Percentiles rank a stretch among this genome's conserved stretches.
Conservation (phyloP, 345 rosid species). For the Reutealis trisperma region DNA sequence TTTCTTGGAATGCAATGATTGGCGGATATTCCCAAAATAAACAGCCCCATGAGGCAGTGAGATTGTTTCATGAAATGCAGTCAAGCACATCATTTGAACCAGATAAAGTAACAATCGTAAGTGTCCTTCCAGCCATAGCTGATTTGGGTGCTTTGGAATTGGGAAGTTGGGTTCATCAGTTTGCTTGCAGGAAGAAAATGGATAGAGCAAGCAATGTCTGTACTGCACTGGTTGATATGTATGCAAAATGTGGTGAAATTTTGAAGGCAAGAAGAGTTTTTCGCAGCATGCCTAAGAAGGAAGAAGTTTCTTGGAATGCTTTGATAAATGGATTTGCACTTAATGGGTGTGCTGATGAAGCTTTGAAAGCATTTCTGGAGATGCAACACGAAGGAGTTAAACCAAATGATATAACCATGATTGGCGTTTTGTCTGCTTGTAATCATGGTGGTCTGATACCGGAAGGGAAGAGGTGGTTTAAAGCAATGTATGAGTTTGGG, state of each 20-base stretch:
- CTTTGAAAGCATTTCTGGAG: conserved; percentile 45
- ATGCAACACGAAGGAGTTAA: conserved; percentile 51
- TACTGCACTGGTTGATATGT: conserved; percentile 80
- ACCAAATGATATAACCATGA: conserved; percentile 68
- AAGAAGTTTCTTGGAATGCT: conserved; percentile 74
- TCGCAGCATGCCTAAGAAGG: conserved; percentile 45
- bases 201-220: conserved; percentile 52
- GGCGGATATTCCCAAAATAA: conserved; percentile 71
- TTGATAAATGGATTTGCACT: conserved; percentile 67
- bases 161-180: conserved; percentile 64
- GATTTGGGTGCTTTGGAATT: conserved; percentile 67
- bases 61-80: conserved; percentile 65
- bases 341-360: conserved; percentile 66
- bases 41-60: conserved; percentile 64
- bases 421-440: conserved; percentile 72
- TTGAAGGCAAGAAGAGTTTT: conserved; percentile 50
- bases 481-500: conserved; percentile 50
- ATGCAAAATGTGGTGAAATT: conserved; percentile 75
- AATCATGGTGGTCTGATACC: conserved; percentile 72
- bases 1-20: conserved; percentile 83
- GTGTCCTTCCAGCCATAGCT: conserved; percentile 76
- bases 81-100: conserved; percentile 51
- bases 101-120: conserved; percentile 62
- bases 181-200: conserved; percentile 50
- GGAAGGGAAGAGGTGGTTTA: conserved; percentile 74